Evolutionary conservation across 352 stramenopile genomes (phyloP), one percentile per base, ranked within the genome.

Genomic region (Globisporangium acanthophoron): DNA sequence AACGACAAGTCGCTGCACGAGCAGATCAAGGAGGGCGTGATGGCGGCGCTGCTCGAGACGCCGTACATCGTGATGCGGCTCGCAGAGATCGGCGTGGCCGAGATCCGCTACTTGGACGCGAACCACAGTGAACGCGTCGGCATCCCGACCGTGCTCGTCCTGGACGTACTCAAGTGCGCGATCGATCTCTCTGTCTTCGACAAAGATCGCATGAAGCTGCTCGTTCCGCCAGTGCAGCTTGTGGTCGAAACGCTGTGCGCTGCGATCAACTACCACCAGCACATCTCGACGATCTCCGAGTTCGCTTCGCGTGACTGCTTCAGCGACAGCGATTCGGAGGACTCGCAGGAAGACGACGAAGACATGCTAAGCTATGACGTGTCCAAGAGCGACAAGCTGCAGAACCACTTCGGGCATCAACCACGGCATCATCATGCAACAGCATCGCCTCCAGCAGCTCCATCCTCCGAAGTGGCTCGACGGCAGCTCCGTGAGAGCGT

Each of bases 211-310:
- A 43, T 88, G 31, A 72, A 83, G 20, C 53, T 72, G 0, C 83
- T 92, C 40, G 55, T 90, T 3, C 59, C 73, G 7, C 71, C 70
- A 0, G 61, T 88, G 27, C 67, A 90, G 43, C 66, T 74, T 35
- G 54, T 90, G 9, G 48, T 86, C 27, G 76, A 84, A 20, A 84
- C 68, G 3, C 63, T 88, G 29, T 90, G 81, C 27, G 76, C 78
- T 3, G 71, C 71, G 3, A 90, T 92, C 56, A 90, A 90, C 54
- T 92, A 89, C 33, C 77, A 88, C 37, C 79, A 88, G 62, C 81
- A 92, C 52, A 64, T 89, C 39, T 78, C 77, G 5, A 89, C 79
- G 1, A 92, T 92, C 54, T 78, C 70, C 0, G 79, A 89, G 58
- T 87, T 90, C 47, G 81, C 81, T 9, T 78, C 77, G 3, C 78